phyloP scores from a whole-genome alignment of 2,329 filamentous ascomycete genomes.

The Ascochyta clinopodiicola region DNA sequence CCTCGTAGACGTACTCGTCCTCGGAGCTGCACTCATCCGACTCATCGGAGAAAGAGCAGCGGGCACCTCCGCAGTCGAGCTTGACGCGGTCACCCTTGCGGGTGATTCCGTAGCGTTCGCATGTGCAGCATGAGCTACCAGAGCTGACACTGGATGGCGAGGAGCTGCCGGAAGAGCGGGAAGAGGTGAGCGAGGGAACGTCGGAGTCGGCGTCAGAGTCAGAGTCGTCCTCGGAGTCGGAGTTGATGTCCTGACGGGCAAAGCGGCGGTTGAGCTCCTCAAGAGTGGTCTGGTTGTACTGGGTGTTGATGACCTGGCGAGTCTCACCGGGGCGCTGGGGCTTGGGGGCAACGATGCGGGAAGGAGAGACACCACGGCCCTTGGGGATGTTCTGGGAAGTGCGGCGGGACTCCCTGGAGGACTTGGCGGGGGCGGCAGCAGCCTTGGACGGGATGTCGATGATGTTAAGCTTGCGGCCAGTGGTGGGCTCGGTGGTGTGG shows the following conservation, averaged over 20 bases:
- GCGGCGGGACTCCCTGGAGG: slow-evolving; percentile 56
- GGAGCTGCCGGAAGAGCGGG: slow-evolving; percentile 73
- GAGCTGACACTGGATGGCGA: slow-evolving; percentile 68
- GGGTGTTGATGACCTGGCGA: slow-evolving; percentile 81
- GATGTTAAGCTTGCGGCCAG: slow-evolving; percentile 95
- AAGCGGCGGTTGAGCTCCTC: slow-evolving; percentile 83
- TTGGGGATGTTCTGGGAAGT: slow-evolving; percentile 75
- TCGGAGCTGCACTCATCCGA: slow-evolving; percentile 74
- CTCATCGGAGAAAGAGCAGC: slow-evolving; percentile 82
- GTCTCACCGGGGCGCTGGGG: slow-evolving; percentile 87
- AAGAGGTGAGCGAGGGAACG: slow-evolving; percentile 70
- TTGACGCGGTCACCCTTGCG: slow-evolving; percentile 91
- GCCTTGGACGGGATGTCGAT: slow-evolving; percentile 79
- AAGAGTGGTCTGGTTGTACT: slow-evolving; percentile 77
- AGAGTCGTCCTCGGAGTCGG: slow-evolving; percentile 67
- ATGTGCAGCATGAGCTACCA: slow-evolving; percentile 73
- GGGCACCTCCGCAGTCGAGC: slow-evolving; percentile 89
- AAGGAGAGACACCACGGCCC: slow-evolving; percentile 85
- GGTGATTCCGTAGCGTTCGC: slow-evolving; percentile 96
- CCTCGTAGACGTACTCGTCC: slow-evolving; percentile 63
- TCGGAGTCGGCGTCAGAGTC: slow-evolving; percentile 70
- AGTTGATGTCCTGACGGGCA: slow-evolving; percentile 67
- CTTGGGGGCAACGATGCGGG: slow-evolving; percentile 89
- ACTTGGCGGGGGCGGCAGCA: slow-evolving; percentile 47
- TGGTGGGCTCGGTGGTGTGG: slow-evolving; percentile 93